Evolutionary conservation across 2,329 filamentous ascomycete genomes (phyloP).

Genomic region (Helminthosporium solani): DNA sequence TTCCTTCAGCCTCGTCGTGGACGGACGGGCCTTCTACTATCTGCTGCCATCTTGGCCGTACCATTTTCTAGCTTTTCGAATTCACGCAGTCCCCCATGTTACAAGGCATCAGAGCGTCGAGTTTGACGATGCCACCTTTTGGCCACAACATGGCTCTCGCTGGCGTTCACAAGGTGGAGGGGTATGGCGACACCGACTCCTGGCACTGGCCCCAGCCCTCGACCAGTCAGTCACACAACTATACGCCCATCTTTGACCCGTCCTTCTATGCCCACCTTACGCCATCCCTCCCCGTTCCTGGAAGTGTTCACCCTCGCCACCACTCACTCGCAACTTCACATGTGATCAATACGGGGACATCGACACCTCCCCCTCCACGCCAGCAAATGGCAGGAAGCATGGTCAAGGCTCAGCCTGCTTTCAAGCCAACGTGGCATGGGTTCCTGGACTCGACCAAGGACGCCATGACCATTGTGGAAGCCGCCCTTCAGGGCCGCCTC

Average conservation of each 20-base stretch:
- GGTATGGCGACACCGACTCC: slow-evolving; percentile 31
- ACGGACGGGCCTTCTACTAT: slow-evolving; percentile 5
- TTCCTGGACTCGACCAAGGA: slow-evolving; percentile 70
- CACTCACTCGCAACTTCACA: slow-evolving; percentile 36
- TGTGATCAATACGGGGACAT: slow-evolving; percentile 21
- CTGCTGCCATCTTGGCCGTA: neutral
- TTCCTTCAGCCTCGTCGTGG: too few species aligned
- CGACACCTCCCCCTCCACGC: slow-evolving; percentile 33
- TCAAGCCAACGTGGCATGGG: slow-evolving; percentile 67
- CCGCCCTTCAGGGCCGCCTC: slow-evolving; percentile 68
- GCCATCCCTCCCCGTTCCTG: slow-evolving; percentile 20
- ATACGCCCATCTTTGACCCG: slow-evolving; percentile 32
- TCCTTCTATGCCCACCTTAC: slow-evolving; percentile 31
- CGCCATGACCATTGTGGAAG: slow-evolving; percentile 78
- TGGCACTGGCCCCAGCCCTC: slow-evolving; percentile 36
- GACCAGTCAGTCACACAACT: slow-evolving; percentile 24
- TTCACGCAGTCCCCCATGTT: slow-evolving; percentile 32
- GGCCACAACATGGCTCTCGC: slow-evolving; percentile 35
- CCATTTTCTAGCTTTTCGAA: neutral
- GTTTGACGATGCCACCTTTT: slow-evolving; percentile 39
- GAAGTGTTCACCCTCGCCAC: slow-evolving; percentile 27
- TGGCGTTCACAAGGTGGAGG: slow-evolving; percentile 37
- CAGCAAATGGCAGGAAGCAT: slow-evolving; percentile 29
- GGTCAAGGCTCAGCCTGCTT: slow-evolving; percentile 41
- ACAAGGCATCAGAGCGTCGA: slow-evolving; percentile 38